Evolutionary conservation across 352 stramenopile genomes (phyloP).

Genomic region (Pythium phragmitis): DNA sequence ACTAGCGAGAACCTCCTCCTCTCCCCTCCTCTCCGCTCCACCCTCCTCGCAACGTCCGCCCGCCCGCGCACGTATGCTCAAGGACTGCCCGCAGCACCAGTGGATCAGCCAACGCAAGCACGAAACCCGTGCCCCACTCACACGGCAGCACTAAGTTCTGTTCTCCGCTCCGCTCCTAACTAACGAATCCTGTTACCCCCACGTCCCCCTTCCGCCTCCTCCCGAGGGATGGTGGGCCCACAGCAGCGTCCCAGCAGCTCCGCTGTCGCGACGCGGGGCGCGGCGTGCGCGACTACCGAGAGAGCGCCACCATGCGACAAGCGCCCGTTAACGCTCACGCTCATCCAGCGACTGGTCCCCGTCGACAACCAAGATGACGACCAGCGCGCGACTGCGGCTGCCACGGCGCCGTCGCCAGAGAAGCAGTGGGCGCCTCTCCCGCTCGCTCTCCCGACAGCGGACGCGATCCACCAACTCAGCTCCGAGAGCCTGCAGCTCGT

Average conservation of each 20-base stretch:
- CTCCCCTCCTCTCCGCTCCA: background rate
- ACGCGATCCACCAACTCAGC: constrained; percentile 24
- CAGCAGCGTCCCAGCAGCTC: background rate
- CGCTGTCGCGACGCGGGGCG: constrained; percentile 14
- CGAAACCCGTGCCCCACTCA: constrained; percentile 80
- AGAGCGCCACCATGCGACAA: background rate
- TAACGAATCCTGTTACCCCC: background rate
- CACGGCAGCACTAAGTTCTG: constrained; percentile 50
- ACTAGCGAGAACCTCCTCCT: background rate
- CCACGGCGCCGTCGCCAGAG: background rate
- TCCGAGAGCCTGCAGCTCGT: constrained; percentile 56
- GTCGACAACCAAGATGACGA: background rate
- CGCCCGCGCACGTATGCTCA: constrained; percentile 58
- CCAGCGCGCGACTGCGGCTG: background rate
- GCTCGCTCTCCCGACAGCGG: background rate
- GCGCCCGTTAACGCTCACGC: constrained; percentile 13
- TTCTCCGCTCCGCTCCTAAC: background rate
- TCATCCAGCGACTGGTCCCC: constrained; percentile 8
- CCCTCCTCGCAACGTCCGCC: background rate
- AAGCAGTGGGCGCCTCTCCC: background rate
- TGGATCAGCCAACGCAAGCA: constrained; percentile 88
- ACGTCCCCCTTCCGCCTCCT: constrained; percentile 3
- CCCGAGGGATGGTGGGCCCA: constrained; percentile 1
- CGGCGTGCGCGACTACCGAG: constrained; percentile 1
- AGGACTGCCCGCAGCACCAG: constrained; percentile 90